Conservation (phyloP, 2,329 filamentous ascomycete species). For the Tolypocladium nubicola region DNA sequence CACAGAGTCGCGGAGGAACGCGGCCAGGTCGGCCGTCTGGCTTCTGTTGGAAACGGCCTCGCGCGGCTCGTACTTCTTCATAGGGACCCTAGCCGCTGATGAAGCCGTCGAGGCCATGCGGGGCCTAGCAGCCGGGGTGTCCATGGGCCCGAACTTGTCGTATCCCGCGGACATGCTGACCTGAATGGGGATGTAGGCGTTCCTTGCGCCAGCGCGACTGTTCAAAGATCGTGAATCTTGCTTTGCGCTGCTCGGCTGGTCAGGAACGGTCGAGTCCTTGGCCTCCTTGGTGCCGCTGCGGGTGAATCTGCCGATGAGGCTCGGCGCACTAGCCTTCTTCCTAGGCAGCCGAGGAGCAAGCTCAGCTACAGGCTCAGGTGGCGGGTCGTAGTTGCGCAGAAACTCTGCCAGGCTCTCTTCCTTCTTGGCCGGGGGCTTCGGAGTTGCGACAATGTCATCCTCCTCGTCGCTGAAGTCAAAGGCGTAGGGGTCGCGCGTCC, state of each 20-base stretch:
- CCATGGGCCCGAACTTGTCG: constrained; percentile 28
- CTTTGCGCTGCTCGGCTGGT: constrained; percentile 13
- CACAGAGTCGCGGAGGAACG: constrained; percentile 59
- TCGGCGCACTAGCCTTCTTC: constrained; percentile 55
- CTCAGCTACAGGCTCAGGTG: constrained; percentile 34
- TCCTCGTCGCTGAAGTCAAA: constrained; percentile 67
- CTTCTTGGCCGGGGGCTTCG: constrained; percentile 28
- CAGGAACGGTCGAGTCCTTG: constrained; percentile 17
- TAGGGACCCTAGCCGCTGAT: constrained; percentile 31
- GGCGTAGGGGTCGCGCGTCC: constrained; percentile 84
- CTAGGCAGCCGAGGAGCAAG: constrained; percentile 30
- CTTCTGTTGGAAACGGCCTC: constrained; percentile 38
- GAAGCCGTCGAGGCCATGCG: constrained; percentile 13
- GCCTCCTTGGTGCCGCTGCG: constrained; percentile 15
- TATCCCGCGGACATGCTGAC: constrained; percentile 35
- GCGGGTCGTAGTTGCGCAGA: constrained; percentile 57
- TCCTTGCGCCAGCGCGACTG: constrained; percentile 25
- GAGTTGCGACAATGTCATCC: constrained; percentile 30
- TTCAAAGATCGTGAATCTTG: constrained; percentile 23
- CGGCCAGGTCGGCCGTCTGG: constrained; percentile 58
- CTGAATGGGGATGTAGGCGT: constrained; percentile 42
- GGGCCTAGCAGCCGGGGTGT: constrained; percentile 10
- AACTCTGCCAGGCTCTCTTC: constrained; percentile 69
- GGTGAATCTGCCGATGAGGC: constrained; percentile 49
- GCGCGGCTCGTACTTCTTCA: constrained; percentile 49